These are phyloP conservation scores for Schrenkiella parvula DNA, from an alignment of 345 rosid species.

Conservation along the genomic window DNA sequence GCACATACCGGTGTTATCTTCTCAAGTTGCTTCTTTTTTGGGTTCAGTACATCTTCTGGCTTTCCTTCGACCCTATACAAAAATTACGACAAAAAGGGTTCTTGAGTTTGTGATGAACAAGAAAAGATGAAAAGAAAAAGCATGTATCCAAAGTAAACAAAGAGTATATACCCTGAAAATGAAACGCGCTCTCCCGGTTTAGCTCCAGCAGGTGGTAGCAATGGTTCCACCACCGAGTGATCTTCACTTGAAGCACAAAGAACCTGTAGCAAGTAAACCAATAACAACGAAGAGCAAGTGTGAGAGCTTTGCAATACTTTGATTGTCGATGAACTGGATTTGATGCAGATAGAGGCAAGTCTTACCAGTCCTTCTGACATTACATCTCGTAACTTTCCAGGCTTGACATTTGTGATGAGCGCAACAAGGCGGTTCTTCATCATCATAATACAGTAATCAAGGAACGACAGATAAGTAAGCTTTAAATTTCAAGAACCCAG, in stretches of 20 bases:
- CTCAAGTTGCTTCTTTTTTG: slow-evolving; percentile 94
- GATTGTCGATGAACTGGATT: background rate
- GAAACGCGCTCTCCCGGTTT: slow-evolving; percentile 67
- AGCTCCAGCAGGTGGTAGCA: slow-evolving; percentile 82
- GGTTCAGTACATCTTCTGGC: slow-evolving; percentile 94
- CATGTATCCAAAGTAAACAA: slow-evolving; percentile 11
- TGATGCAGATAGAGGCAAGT: slow-evolving; percentile 4
- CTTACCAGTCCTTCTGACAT: slow-evolving; percentile 94
- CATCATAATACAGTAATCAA: slow-evolving; percentile 20
- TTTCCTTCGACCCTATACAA: slow-evolving; percentile 76
- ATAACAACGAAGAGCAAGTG: slow-evolving; percentile 1
- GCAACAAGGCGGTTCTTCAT: slow-evolving; percentile 73
- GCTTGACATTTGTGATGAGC: slow-evolving; percentile 92
- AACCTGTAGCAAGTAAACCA: slow-evolving; percentile 47
- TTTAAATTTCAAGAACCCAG: slow-evolving; percentile 11
- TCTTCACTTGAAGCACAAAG: slow-evolving; percentile 90
- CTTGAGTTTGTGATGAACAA: background rate
- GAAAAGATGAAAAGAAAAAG: background rate
- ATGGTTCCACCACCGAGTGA: slow-evolving; percentile 72
- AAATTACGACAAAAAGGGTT: background rate
- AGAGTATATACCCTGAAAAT: slow-evolving; percentile 57
- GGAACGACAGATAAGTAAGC: slow-evolving; percentile 13
- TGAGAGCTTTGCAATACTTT: background rate
- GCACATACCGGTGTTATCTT: slow-evolving; percentile 80
- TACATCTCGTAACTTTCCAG: slow-evolving; percentile 94